Percentiles rank a stretch among this genome's conserved stretches.
Conservation (phyloP, 805 yeast genomes). For the Suhomyces canberraensis region DNA sequence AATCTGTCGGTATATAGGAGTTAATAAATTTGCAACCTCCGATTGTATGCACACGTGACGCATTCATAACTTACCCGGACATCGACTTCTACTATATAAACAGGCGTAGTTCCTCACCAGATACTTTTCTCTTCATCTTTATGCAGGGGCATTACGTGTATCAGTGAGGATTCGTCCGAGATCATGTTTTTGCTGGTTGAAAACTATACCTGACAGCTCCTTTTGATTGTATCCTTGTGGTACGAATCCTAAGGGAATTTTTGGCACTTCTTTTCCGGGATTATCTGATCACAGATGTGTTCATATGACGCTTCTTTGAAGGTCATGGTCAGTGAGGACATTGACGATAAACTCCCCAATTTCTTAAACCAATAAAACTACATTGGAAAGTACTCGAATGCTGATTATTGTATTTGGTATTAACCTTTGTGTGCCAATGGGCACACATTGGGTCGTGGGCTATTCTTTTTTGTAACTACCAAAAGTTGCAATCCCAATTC, state of each 20-base stretch:
- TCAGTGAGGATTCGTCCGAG: slow-evolving; percentile 99
- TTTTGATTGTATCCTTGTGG: slow-evolving; percentile 46
- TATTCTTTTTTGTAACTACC: no score
- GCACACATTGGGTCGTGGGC: no score
- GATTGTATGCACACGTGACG: slow-evolving; percentile 2
- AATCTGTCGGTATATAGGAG: no score
- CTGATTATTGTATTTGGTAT: no score
- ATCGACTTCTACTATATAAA: slow-evolving; percentile 11
- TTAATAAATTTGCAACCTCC: neutral
- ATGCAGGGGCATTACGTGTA: slow-evolving; percentile 99
- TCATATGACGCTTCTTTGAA: slow-evolving; percentile 30
- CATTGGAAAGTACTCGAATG: no score
- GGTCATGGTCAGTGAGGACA: slow-evolving; percentile 28
- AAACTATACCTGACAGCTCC: slow-evolving; percentile 96
- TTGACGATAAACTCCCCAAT: slow-evolving; percentile 4
- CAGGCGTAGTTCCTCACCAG: slow-evolving; percentile 6
- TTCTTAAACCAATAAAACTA: neutral
- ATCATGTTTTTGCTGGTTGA: slow-evolving; percentile 99
- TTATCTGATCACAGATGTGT: neutral
- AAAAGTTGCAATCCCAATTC: no score
- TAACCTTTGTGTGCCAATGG: no score
- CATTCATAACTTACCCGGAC: slow-evolving; percentile 5
- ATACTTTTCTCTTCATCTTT: slow-evolving; percentile 64
- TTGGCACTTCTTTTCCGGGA: slow-evolving; percentile 44
- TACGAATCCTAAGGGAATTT: slow-evolving; percentile 65